Evolutionary conservation across 805 yeast species (phyloP).

Genomic region (Candida patagonica): DNA sequence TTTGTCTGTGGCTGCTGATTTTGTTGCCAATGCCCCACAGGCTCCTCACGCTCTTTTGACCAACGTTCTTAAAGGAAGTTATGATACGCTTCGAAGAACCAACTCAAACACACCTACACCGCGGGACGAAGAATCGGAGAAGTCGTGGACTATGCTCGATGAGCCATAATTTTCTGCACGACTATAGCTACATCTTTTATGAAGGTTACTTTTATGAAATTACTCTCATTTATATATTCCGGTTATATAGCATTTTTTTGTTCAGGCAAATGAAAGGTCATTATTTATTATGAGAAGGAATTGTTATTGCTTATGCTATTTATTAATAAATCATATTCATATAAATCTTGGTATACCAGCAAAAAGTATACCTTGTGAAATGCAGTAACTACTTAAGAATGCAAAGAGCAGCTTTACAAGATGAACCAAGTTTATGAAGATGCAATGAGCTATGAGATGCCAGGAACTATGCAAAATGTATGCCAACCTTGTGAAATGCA

Average conservation of each 20-base stretch:
- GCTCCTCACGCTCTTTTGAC: background rate
- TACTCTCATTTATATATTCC: too few relatives aligned
- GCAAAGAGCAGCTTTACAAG: too few relatives aligned
- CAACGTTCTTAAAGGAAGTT: background rate
- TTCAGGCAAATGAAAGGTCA: background rate
- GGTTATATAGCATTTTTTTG: too few relatives aligned
- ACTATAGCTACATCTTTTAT: background rate
- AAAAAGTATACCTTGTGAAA: too few relatives aligned
- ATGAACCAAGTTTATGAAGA: too few relatives aligned
- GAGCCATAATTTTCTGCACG: background rate
- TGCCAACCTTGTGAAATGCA: slow-evolving; percentile 95
- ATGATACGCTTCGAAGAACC: background rate
- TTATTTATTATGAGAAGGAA: background rate
- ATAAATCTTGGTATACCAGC: background rate
- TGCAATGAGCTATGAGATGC: background rate
- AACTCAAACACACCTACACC: background rate
- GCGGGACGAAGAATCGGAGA: slow-evolving; percentile 9
- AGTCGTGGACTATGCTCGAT: slow-evolving; percentile 15
- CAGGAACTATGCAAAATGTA: slow-evolving; percentile 85
- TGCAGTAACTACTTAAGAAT: too few relatives aligned
- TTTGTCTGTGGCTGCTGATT: slow-evolving; percentile 2
- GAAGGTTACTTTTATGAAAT: too few relatives aligned
- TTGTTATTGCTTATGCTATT: background rate
- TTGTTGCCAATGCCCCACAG: background rate
- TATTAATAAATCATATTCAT: background rate